phyloP scores from a whole-genome alignment of 2,329 filamentous ascomycete species.

The Neospermospora avenae region DNA sequence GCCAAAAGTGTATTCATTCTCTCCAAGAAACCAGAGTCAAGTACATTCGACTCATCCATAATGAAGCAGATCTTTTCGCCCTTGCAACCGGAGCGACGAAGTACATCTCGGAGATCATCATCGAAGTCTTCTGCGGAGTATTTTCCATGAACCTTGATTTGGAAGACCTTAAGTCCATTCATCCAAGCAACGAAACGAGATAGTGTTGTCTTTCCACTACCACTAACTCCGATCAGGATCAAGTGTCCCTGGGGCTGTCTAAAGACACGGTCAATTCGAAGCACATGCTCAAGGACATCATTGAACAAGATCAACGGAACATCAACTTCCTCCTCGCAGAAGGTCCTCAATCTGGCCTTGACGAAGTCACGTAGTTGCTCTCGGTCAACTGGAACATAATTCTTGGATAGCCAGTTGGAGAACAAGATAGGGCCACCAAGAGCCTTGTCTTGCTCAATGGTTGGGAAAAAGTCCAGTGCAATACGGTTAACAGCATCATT shows the following conservation, averaged over 20 bases:
- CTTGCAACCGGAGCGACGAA: slow-evolving; percentile 92
- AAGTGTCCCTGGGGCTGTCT: slow-evolving; percentile 96
- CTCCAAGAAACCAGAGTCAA: slow-evolving; percentile 97
- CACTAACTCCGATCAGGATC: slow-evolving; percentile 97
- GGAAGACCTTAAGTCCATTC: slow-evolving; percentile 98
- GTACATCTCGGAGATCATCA: slow-evolving; percentile 90
- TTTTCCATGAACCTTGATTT: slow-evolving; percentile 99
- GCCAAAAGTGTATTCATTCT: slow-evolving; percentile 98
- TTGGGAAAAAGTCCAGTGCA: slow-evolving; percentile 89
- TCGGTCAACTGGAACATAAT: slow-evolving; percentile 94
- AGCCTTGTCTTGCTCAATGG: slow-evolving; percentile 85
- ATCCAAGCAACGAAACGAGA: slow-evolving; percentile 99
- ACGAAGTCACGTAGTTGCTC: slow-evolving; percentile 96
- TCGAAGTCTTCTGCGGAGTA: slow-evolving; percentile 99
- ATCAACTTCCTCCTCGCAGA: slow-evolving; percentile 99
- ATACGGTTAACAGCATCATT: slow-evolving; percentile 83
- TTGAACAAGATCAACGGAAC: slow-evolving; percentile 99
- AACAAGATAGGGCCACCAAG: slow-evolving; percentile 92
- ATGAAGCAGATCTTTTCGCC: slow-evolving; percentile 99
- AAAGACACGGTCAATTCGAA: slow-evolving; percentile 98
- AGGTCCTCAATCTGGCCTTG: slow-evolving; percentile 93
- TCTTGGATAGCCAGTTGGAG: slow-evolving; percentile 99
- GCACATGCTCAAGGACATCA: slow-evolving; percentile 94
- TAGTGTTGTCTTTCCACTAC: slow-evolving; percentile 96
- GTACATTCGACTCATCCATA: slow-evolving; percentile 98